Evolutionary conservation across 257 asterid genomes (phyloP).

Genomic region (Plantago elongata): DNA sequence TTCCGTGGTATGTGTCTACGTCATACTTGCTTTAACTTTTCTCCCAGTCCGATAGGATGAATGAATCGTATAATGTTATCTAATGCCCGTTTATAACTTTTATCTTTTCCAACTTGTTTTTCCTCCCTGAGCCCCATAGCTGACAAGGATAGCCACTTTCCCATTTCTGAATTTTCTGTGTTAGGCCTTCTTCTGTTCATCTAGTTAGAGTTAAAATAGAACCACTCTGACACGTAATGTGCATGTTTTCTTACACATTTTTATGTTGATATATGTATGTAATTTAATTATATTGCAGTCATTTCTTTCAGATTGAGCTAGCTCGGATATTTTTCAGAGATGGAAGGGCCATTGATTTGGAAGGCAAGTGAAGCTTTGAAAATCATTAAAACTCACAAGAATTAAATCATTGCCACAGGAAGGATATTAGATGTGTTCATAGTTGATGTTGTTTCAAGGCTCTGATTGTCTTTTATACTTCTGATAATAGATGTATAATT

Average conservation of each 20-base stretch:
- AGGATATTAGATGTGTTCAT: not conserved
- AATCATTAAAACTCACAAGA: not conserved
- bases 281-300: constrained; percentile 13
- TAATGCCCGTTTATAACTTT: too few species aligned
- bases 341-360: constrained; percentile 72
- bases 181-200: too few species aligned
- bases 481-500: constrained; percentile 9
- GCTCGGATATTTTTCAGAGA: constrained; percentile 70
- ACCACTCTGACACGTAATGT: not conserved
- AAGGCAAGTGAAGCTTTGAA: constrained; percentile 40
- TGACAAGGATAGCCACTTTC: not conserved
- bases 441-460: not conserved
- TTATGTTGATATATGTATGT: constrained; percentile 1
- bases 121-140: not conserved
- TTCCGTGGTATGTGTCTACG: too few species aligned
- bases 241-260: not conserved
- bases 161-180: too few species aligned
- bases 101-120: too few species aligned
- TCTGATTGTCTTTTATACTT: not conserved
- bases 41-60: too few species aligned
- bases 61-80: too few species aligned
- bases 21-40: too few species aligned
- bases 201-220: not conserved
- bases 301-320: constrained; percentile 57
- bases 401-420: too few species aligned